Evolutionary conservation across 2,329 filamentous ascomycete genomes (phyloP).

Genomic region (Aspergillus pseudonomiae): DNA sequence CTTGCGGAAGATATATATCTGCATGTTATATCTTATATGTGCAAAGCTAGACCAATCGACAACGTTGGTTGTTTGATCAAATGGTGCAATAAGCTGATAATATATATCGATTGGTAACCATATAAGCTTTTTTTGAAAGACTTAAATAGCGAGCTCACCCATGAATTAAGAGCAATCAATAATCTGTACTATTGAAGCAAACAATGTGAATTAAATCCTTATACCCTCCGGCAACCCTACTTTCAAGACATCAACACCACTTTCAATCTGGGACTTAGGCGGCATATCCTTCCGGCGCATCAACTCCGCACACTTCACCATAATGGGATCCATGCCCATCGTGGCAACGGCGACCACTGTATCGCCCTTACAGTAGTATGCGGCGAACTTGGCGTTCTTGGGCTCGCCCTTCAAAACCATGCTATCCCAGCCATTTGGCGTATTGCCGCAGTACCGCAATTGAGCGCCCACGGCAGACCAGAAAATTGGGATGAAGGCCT

Average conservation of each 20-base stretch:
- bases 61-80: neutral
- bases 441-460: slow-evolving; percentile 91
- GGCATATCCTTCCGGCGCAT: slow-evolving; percentile 85
- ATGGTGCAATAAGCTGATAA: no score
- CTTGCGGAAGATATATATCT: neutral
- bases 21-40: neutral
- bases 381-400: slow-evolving; percentile 78
- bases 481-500: slow-evolving; percentile 88
- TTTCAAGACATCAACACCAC: slow-evolving; percentile 46
- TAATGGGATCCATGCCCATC: slow-evolving; percentile 87
- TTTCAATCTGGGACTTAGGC: slow-evolving; percentile 73
- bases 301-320: slow-evolving; percentile 79
- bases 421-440: slow-evolving; percentile 80
- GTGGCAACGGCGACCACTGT: slow-evolving; percentile 86
- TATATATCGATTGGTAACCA: neutral
- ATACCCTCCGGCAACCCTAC: slow-evolving; percentile 31
- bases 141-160: neutral
- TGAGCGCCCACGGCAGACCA: slow-evolving; percentile 93
- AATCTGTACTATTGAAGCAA: neutral
- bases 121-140: neutral
- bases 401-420: slow-evolving; percentile 77
- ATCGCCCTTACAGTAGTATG: slow-evolving; percentile 86
- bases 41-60: neutral
- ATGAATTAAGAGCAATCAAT: neutral
- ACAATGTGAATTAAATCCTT: slow-evolving; percentile 18